Evolutionary conservation across 768 basidiomycete species (phyloP).

Genomic region (Pleurotus sapidus): DNA sequence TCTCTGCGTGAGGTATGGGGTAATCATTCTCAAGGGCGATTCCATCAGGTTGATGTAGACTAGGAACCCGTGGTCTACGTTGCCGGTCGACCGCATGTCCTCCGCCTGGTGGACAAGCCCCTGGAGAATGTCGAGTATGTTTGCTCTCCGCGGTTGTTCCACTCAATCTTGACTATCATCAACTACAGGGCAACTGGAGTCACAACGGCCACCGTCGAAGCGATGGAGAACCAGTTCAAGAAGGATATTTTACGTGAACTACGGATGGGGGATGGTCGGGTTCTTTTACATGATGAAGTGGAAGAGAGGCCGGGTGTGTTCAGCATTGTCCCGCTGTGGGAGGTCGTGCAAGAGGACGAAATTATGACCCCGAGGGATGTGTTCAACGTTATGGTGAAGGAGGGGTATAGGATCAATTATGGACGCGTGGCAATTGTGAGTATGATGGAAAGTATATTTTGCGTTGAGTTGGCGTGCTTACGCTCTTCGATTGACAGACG

Average conservation of each 20-base stretch:
- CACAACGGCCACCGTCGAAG: slow-evolving; percentile 84
- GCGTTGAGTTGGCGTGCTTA: slow-evolving; percentile 10
- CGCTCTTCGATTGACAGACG: slow-evolving; percentile 49
- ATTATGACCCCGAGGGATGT: slow-evolving; percentile 88
- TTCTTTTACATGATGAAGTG: slow-evolving; percentile 93
- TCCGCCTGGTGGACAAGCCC: slow-evolving; percentile 84
- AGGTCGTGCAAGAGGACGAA: slow-evolving; percentile 74
- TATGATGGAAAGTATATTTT: slow-evolving; percentile 9
- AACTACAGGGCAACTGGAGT: slow-evolving; percentile 83
- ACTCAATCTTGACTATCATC: background rate
- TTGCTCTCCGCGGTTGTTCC: background rate
- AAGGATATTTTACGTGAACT: slow-evolving; percentile 84
- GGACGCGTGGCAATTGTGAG: slow-evolving; percentile 87
- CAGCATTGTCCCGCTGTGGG: slow-evolving; percentile 93
- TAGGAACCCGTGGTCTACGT: slow-evolving; percentile 94
- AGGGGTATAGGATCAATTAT: slow-evolving; percentile 87
- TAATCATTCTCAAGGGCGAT: background rate
- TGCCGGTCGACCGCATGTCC: slow-evolving; percentile 82
- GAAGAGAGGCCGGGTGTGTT: slow-evolving; percentile 91
- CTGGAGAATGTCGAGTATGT: slow-evolving; percentile 92
- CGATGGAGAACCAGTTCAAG: slow-evolving; percentile 88
- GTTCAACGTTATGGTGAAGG: slow-evolving; percentile 67
- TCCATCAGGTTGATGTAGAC: background rate
- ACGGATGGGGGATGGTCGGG: slow-evolving; percentile 64
- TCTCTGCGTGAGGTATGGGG: slow-evolving; percentile 77